Base-by-base conservation (phyloP, 2,329 filamentous ascomycete genomes). In the Curvularia hawaiiensis region DNA sequence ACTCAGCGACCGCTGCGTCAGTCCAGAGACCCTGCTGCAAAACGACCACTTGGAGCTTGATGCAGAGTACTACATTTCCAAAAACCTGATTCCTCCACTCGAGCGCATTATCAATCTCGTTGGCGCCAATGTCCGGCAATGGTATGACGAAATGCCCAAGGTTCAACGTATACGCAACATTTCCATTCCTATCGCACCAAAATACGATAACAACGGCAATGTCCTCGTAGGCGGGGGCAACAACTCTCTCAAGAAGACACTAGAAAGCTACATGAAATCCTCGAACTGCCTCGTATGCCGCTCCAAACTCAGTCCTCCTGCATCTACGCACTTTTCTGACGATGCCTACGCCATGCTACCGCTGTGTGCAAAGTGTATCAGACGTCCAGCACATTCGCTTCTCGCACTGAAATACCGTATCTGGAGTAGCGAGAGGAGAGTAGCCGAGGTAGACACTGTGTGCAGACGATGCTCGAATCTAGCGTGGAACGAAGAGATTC, bases 101-200 rank as follows among this genome's bases (percentile, higher is more conserved):
- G 94, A 98, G 76, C 88, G 95, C 28, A 97, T 99, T 63, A 97
- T 99, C 80, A 97, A 95, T 70, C 88, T 99, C 3, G 90, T 98
- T 2, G 95, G 95, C 7, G 95, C 92, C 31, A 96, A 95, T 72
- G 90, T 98, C 0, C 82, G 90, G 18, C 84, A 86, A 58, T 99
- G 95, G 95, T 98, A 92, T 70, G 92, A 97, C 62, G 92, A 97
- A 77, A 96, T 98, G 92, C 94, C 94, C 45, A 97, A 96, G 74
- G 83, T 95, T 20, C 90, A 92, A 70, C 88, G 89, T 9, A 85
- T 94, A 45, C 84, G 88, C 28, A 85, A 84, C 53, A 78, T 91
- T n/a, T 82, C 65, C 2, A 64, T 70, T 60, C 69, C 68, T 3
- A 11, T 69, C 6, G 38, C 49, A 18, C 52, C 51, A 9, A 56